These are phyloP conservation scores for Citrus medica DNA, from an alignment of 345 rosid species.

Conservation along the genomic window DNA sequence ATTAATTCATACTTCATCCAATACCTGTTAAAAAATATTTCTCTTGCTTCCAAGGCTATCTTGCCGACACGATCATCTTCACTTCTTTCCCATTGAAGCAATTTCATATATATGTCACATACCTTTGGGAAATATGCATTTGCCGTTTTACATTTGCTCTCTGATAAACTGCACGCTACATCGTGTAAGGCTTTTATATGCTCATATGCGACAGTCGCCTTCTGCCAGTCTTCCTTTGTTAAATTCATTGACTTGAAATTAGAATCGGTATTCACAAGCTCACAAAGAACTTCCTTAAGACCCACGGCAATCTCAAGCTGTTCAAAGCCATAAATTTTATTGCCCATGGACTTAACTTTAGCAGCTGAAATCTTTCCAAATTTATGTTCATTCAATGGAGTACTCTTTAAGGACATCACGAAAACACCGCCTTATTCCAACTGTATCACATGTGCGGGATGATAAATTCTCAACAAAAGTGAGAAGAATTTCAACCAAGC, in stretches of 20 bases:
- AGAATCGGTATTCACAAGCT: neutral
- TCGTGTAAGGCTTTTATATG: neutral
- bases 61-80: neutral
- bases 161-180: neutral
- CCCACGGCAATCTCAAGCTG: neutral
- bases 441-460: no score
- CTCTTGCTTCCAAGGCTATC: neutral
- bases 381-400: neutral
- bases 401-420: neutral
- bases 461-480: neutral
- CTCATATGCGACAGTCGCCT: neutral
- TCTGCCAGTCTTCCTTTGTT: neutral
- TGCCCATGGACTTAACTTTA: neutral
- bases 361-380: neutral
- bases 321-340: neutral
- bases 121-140: neutral
- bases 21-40: neutral
- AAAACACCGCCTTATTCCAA: neutral
- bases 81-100: neutral
- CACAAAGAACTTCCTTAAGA: no score
- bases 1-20: neutral
- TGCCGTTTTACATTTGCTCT: neutral
- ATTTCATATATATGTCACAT: neutral
- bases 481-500: neutral
- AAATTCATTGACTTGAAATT: neutral